A percentile compares a stretch with the other conserved stretches of the same genome.
Conservation (phyloP, 495 filamentous ascomycete genomes). For the Tricharina praecox region DNA sequence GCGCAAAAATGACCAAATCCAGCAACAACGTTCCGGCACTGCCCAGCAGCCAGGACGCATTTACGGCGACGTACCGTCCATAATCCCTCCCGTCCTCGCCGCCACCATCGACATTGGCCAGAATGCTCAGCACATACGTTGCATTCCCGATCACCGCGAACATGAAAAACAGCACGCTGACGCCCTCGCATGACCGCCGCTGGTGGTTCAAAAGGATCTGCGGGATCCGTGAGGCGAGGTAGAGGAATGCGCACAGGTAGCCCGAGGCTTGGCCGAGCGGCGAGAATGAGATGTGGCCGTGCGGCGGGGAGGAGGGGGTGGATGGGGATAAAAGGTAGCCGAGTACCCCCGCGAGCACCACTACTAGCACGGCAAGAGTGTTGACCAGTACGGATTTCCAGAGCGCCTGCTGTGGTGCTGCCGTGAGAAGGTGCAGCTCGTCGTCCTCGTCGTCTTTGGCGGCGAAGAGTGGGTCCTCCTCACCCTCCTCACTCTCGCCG, state of each 20-base stretch:
- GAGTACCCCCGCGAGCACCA: conserved; percentile 61
- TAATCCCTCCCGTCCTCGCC: conserved; percentile 43
- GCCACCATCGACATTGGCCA: conserved; percentile 57
- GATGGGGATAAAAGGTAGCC: conserved; percentile 63
- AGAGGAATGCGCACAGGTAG: conserved; percentile 69
- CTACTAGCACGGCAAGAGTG: conserved; percentile 49
- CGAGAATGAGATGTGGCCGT: conserved; percentile 39
- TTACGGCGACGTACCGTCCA: conserved; percentile 65
- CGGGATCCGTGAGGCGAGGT: conserved; percentile 73
- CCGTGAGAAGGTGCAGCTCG: conserved; percentile 28
- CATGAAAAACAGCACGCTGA: conserved; percentile 84
- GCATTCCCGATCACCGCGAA: conserved; percentile 91
- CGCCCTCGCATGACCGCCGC: conserved; percentile 76
- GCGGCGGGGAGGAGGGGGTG: conserved; percentile 10
- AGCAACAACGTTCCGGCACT: conserved; percentile 73
- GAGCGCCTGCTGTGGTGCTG: conserved; percentile 29
- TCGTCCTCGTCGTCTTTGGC: conserved; percentile 18
- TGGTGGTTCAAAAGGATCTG: conserved; percentile 81
- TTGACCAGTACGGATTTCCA: conserved; percentile 46
- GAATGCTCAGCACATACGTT: conserved; percentile 80
- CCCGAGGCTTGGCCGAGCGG: conserved; percentile 70
- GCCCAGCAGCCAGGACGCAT: conserved; percentile 74
- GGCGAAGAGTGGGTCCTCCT: not conserved
- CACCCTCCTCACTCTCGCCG: not conserved
- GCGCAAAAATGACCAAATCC: conserved; percentile 71